Percentiles rank a stretch among this genome's conserved stretches.
These are phyloP conservation scores for Eucalyptus virginea DNA, from an alignment of 345 rosid genomes.

Conservation along the genomic window DNA sequence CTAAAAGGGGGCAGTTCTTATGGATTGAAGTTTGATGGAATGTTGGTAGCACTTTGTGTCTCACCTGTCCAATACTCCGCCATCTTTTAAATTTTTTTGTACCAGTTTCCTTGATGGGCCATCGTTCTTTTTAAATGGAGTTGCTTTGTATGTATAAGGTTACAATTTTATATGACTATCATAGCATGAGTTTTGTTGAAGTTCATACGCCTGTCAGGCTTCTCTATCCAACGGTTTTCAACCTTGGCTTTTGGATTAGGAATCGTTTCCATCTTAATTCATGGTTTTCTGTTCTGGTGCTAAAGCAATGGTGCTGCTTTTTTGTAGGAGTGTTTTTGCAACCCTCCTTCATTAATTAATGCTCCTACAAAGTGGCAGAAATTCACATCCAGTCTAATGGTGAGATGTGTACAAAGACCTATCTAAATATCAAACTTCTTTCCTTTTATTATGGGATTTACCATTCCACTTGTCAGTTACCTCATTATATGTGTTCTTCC, in stretches of 20 bases:
- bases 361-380: constrained; percentile 90
- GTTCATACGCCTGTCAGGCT: not conserved
- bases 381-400: constrained; percentile 73
- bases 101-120: too few relatives aligned
- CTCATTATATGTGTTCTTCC: not conserved
- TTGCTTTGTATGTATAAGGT: not conserved
- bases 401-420: constrained; percentile 1
- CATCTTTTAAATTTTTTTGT: not conserved
- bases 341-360: constrained; percentile 64
- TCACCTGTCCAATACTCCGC: not conserved
- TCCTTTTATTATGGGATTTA: not conserved
- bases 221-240: not conserved
- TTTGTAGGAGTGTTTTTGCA: constrained; percentile 83
- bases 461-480: not conserved
- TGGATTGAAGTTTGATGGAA: not conserved
- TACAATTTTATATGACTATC: not conserved
- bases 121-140: not conserved
- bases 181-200: not conserved
- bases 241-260: not conserved
- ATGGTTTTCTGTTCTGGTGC: not conserved
- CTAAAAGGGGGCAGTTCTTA: not conserved
- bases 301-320: not conserved
- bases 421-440: not conserved
- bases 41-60: not conserved
- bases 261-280: not conserved